Conservation (phyloP, 495 filamentous ascomycete genomes). For the Pyrenula aspistea region DNA sequence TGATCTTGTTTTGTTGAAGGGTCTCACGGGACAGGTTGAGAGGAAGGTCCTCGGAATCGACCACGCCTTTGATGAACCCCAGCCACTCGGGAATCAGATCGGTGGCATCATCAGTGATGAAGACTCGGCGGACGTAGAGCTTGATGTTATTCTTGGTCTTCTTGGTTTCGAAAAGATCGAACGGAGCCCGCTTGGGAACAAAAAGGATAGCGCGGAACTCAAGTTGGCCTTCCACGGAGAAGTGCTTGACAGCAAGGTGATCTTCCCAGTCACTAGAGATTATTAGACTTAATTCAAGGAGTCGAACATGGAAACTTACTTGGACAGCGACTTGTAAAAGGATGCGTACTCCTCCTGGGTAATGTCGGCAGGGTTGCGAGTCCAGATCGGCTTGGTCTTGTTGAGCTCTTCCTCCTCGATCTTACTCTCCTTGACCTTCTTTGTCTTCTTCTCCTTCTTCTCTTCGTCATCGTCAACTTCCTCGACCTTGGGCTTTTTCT, state of each 20-base stretch:
- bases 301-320: constrained; percentile 13
- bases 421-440: constrained; percentile 98
- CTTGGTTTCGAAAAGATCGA: constrained; percentile 99
- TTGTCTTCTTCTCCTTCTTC: constrained; percentile 87
- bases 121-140: constrained; percentile 98
- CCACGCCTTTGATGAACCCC: constrained; percentile 98
- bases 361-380: constrained; percentile 93
- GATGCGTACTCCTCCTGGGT: constrained; percentile 91
- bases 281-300: no score
- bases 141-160: constrained; percentile 99
- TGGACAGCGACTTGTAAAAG: constrained; percentile 99
- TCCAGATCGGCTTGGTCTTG: constrained; percentile 99
- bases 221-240: constrained; percentile 99
- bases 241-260: constrained; percentile 98
- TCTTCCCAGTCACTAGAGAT: constrained; percentile 99
- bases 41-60: constrained; percentile 98
- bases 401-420: constrained; percentile 99
- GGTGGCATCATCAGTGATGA: constrained; percentile 99
- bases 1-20: constrained; percentile 99
- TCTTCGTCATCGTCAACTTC: constrained; percentile 70
- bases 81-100: constrained; percentile 99
- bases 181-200: constrained; percentile 98
- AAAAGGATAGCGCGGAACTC: constrained; percentile 99
- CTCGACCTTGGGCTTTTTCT: constrained; percentile 74
- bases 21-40: constrained; percentile 99